Conservation (phyloP, 2,329 filamentous ascomycete species). For the Stemphylium lycopersici region DNA sequence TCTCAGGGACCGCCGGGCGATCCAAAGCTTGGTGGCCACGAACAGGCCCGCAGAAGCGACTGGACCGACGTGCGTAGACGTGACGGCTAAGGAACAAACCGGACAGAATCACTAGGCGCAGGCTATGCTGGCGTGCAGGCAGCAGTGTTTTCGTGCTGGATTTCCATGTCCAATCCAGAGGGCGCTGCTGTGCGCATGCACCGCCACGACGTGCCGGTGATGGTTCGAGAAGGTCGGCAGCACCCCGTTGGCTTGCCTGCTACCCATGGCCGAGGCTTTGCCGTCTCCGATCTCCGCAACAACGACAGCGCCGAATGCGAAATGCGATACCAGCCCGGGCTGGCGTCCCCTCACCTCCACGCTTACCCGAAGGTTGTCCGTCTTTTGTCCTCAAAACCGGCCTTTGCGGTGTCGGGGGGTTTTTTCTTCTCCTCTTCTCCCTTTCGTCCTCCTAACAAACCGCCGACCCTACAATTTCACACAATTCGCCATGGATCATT, state of each 20-base stretch:
- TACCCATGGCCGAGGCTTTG: conserved; percentile 10
- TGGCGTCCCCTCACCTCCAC: conserved; percentile 12
- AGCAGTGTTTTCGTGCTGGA: no score
- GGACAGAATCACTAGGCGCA: background rate
- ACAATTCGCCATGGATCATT: conserved; percentile 22
- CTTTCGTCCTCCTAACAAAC: background rate
- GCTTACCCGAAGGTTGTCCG: conserved; percentile 7
- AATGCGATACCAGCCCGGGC: conserved; percentile 4
- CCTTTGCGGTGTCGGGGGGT: background rate
- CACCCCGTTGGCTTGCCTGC: background rate
- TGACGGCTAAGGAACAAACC: conserved; percentile 14
- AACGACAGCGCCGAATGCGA: conserved; percentile 8
- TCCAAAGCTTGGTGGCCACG: conserved; percentile 27
- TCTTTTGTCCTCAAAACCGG: conserved; percentile 1
- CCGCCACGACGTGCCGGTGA: no score
- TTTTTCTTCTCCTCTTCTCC: background rate
- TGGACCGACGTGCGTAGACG: conserved; percentile 1
- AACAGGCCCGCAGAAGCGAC: conserved; percentile 9
- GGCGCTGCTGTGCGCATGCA: no score
- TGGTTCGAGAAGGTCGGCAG: no score
- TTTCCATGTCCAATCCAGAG: no score
- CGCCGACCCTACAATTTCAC: background rate
- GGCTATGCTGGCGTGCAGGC: no score
- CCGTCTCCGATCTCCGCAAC: conserved; percentile 14
- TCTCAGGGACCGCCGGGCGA: conserved; percentile 20